These are phyloP conservation scores for Trichoderma breve DNA, from an alignment of 2,329 filamentous ascomycete genomes.

Conservation along the genomic window DNA sequence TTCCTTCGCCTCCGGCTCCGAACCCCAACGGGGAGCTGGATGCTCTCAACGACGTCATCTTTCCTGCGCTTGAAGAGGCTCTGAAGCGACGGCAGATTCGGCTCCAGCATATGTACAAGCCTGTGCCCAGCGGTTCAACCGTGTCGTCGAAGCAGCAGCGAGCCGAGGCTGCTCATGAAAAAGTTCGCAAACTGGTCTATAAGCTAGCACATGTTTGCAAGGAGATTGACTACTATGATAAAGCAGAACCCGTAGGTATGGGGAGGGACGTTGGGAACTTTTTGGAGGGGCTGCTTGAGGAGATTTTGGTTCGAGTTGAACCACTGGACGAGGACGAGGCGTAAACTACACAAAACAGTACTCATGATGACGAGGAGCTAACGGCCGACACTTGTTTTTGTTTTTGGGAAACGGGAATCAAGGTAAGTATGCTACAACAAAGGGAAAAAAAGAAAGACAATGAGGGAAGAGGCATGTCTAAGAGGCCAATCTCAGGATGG, in stretches of 20 bases:
- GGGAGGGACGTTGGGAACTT: slow-evolving; percentile 86
- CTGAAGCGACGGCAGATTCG: slow-evolving; percentile 73
- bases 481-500: not conserved
- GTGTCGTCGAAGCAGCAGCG: slow-evolving; percentile 65
- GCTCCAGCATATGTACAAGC: slow-evolving; percentile 52
- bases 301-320: slow-evolving; percentile 89
- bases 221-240: slow-evolving; percentile 87
- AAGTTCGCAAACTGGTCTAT: slow-evolving; percentile 74
- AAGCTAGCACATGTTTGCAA: slow-evolving; percentile 81
- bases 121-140: slow-evolving; percentile 38
- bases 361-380: not conserved
- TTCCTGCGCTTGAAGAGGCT: slow-evolving; percentile 88
- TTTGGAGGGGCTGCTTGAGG: slow-evolving; percentile 87
- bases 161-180: slow-evolving; percentile 72
- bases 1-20: slow-evolving; percentile 55
- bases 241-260: slow-evolving; percentile 86
- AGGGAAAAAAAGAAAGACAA: not conserved
- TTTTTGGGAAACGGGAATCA: not conserved
- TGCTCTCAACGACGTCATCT: slow-evolving; percentile 84
- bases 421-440: slow-evolving; percentile 2
- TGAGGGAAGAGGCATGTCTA: not conserved
- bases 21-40: slow-evolving; percentile 71
- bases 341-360: slow-evolving; percentile 16
- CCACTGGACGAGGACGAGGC: slow-evolving; percentile 72
- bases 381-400: not conserved